These are phyloP conservation scores for Panaeolus papilionaceus DNA, from an alignment of 768 basidiomycete genomes.

Conservation along the genomic window DNA sequence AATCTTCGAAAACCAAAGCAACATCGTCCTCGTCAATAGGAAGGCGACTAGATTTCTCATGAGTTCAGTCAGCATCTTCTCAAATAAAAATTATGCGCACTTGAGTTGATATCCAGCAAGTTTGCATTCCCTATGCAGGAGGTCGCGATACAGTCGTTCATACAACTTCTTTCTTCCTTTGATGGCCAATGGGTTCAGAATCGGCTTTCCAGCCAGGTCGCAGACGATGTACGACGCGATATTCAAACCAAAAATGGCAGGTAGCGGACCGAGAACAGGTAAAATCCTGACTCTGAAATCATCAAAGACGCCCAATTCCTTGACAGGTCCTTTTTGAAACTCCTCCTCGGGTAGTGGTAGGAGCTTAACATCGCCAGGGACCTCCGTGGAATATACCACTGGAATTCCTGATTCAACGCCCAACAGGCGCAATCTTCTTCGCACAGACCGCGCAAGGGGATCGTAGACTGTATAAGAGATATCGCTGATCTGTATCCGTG, in stretches of 20 bases:
- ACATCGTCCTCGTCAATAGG: conserved; percentile 87
- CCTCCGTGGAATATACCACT: conserved; percentile 96
- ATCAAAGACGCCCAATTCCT: conserved; percentile 88
- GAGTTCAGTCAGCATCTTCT: not conserved
- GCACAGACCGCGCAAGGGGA: conserved; percentile 90
- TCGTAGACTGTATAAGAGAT: conserved; percentile 94
- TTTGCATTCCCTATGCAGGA: conserved; percentile 77
- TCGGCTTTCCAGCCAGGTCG: conserved; percentile 83
- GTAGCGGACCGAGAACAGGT: conserved; percentile 89
- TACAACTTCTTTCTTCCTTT: conserved; percentile 88
- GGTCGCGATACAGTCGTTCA: conserved; percentile 75
- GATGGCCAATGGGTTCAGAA: conserved; percentile 82
- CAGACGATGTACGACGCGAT: conserved; percentile 90
- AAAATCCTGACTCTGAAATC: conserved; percentile 94
- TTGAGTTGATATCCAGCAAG: conserved; percentile 66
- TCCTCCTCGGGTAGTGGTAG: conserved; percentile 93
- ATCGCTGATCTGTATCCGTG: conserved; percentile 93
- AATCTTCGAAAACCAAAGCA: conserved; percentile 84
- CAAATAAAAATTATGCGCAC: conserved; percentile 42
- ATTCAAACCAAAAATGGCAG: conserved; percentile 90
- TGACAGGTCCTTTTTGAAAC: conserved; percentile 86
- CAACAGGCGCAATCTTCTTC: conserved; percentile 70
- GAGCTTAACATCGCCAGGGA: conserved; percentile 85
- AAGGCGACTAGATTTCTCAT: conserved; percentile 55
- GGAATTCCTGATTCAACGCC: conserved; percentile 75